phyloP scores from a whole-genome alignment of 2,329 filamentous ascomycete species.

The Aspergillus sclerotialis region DNA sequence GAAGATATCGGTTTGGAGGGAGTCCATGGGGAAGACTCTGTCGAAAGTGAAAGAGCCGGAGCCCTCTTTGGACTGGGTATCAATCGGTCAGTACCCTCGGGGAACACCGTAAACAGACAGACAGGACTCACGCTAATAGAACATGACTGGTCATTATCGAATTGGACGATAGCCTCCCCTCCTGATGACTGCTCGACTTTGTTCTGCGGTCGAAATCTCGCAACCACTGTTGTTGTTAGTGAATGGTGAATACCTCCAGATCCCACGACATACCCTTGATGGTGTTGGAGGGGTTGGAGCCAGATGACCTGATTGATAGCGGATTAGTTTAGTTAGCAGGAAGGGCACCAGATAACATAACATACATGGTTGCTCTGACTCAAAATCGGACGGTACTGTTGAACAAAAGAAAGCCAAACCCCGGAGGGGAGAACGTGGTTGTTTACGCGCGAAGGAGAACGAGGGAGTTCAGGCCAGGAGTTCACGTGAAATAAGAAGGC shows the following conservation, averaged over 20 bases:
- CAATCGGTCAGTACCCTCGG: slow-evolving; percentile 9
- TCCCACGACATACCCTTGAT: slow-evolving; percentile 43
- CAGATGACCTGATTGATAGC: slow-evolving; percentile 22
- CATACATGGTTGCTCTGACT: slow-evolving; percentile 37
- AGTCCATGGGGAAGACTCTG: slow-evolving; percentile 91
- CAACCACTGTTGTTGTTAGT: slow-evolving; percentile 62
- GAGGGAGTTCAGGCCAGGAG: slow-evolving; percentile 20
- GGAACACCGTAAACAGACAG: neutral
- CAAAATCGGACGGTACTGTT: slow-evolving; percentile 5
- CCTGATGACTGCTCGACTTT: slow-evolving; percentile 83
- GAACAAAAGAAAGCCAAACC: slow-evolving; percentile 13
- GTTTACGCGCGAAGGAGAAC: neutral
- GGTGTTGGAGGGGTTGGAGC: slow-evolving; percentile 37
- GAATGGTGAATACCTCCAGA: slow-evolving; percentile 35
- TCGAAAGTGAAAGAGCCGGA: slow-evolving; percentile 91
- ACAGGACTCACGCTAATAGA: slow-evolving; percentile 62
- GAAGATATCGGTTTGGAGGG: slow-evolving; percentile 87
- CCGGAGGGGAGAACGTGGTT: slow-evolving; percentile 12
- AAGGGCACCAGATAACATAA: slow-evolving; percentile 3
- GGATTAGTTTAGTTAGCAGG: slow-evolving; percentile 11
- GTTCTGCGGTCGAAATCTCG: slow-evolving; percentile 96
- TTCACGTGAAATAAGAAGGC: slow-evolving; percentile 17
- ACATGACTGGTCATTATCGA: slow-evolving; percentile 85
- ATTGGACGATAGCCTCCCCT: slow-evolving; percentile 84
- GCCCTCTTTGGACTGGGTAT: slow-evolving; percentile 67